These are phyloP conservation scores for Papiliotrema terrestris DNA, from an alignment of 1,284 basidiomycete species.

Conservation along the genomic window DNA sequence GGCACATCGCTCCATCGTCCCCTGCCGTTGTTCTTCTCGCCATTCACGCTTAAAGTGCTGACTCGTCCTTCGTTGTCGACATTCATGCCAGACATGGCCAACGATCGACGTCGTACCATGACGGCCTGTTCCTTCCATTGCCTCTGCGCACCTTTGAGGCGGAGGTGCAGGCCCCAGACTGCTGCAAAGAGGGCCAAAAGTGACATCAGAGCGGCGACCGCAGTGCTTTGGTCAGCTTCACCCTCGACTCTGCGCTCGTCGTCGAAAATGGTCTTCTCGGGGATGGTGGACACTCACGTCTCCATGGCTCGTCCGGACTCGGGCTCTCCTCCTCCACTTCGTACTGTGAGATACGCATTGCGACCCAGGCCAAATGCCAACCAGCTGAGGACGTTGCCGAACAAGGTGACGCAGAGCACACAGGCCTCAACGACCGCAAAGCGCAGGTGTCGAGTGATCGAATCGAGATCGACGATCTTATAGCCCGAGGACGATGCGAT, in stretches of 20 bases:
- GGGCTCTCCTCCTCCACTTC: slow-evolving; percentile 23
- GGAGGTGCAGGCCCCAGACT: slow-evolving; percentile 36
- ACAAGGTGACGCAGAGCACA: slow-evolving; percentile 39
- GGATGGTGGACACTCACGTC: slow-evolving; percentile 40
- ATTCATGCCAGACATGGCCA: slow-evolving; percentile 24
- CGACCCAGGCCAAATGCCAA: slow-evolving; percentile 37
- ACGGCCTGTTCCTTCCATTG: slow-evolving; percentile 41
- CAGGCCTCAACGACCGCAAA: slow-evolving; percentile 39
- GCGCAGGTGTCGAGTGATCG: slow-evolving; percentile 38
- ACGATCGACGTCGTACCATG: slow-evolving; percentile 35
- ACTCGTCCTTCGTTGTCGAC: slow-evolving; percentile 3
- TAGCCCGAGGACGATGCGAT: slow-evolving; percentile 26
- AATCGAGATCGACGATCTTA: slow-evolving; percentile 34
- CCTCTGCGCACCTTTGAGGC: slow-evolving; percentile 28
- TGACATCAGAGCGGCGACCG: slow-evolving; percentile 40
- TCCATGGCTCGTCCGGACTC: slow-evolving; percentile 40
- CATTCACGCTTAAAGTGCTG: neutral
- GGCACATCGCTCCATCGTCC: slow-evolving; percentile 3
- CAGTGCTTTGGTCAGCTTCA: slow-evolving; percentile 21
- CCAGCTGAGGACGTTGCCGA: slow-evolving; percentile 44
- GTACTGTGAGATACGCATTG: slow-evolving; percentile 26
- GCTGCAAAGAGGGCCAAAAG: slow-evolving; percentile 37
- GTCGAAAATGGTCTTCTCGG: too few relatives aligned
- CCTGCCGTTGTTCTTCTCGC: neutral
- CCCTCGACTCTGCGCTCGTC: too few relatives aligned